Conservation (phyloP, 2,329 filamentous ascomycete genomes). For the Aspergillus sp. region DNA sequence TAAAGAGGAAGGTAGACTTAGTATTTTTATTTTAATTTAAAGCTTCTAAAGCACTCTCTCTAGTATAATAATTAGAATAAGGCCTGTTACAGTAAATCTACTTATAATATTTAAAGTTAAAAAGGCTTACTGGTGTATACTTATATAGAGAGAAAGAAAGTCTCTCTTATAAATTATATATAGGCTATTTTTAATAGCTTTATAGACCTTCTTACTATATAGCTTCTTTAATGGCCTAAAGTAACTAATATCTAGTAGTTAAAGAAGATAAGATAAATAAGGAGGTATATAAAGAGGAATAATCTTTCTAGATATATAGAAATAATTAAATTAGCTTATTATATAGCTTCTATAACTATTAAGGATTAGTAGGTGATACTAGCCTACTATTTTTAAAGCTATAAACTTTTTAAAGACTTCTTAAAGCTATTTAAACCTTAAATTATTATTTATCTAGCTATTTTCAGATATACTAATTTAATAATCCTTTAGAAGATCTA, state of each 20-base stretch:
- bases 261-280: no score
- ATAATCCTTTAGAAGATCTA: not conserved
- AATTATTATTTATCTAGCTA: not conserved
- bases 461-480: not conserved
- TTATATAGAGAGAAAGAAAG: not conserved
- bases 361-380: no score
- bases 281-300: no score
- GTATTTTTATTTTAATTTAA: constrained; percentile 1
- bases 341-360: no score
- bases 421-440: not conserved
- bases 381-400: not conserved
- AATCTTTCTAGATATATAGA: no score
- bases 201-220: no score
- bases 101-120: not conserved
- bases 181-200: not conserved
- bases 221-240: no score
- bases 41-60: no score
- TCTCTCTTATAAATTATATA: not conserved
- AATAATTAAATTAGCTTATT: no score
- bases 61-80: not conserved
- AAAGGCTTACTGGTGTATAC: not conserved
- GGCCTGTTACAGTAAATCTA: not conserved
- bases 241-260: no score
- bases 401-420: not conserved
- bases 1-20: not conserved